Evolutionary conservation across 2,329 filamentous ascomycete genomes (phyloP).

Genomic region (Ceratocystiopsis brevicomis): DNA sequence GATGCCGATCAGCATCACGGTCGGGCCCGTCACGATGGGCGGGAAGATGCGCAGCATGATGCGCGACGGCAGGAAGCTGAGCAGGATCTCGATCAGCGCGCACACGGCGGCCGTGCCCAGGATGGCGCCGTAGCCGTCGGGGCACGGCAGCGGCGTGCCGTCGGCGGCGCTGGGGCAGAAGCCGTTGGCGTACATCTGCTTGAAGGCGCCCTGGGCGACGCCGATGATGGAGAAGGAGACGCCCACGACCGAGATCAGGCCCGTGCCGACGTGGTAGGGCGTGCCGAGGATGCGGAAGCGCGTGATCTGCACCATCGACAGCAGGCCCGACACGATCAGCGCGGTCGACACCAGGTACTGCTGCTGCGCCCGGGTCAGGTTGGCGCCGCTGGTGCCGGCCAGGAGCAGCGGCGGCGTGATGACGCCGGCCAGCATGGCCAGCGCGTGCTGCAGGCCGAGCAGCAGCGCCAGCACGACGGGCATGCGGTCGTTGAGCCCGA

Average conservation of each 20-base stretch:
- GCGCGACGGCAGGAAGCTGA: slow-evolving; percentile 66
- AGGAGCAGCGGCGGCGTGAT: slow-evolving; percentile 67
- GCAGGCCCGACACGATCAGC: slow-evolving; percentile 58
- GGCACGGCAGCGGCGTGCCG: slow-evolving; percentile 53
- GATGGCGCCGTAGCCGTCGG: slow-evolving; percentile 56
- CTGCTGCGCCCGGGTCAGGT: slow-evolving; percentile 38
- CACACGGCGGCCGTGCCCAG: slow-evolving; percentile 50
- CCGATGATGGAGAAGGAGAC: slow-evolving; percentile 63
- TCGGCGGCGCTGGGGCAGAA: slow-evolving; percentile 40
- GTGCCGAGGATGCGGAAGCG: slow-evolving; percentile 40
- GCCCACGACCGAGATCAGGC: slow-evolving; percentile 55
- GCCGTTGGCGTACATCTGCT: slow-evolving; percentile 61
- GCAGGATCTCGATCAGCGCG: slow-evolving; percentile 48
- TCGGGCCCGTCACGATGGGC: slow-evolving; percentile 34
- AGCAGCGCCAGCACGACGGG: slow-evolving; percentile 55
- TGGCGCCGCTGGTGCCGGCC: slow-evolving; percentile 38
- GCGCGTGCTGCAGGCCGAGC: slow-evolving; percentile 60
- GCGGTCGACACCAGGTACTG: slow-evolving; percentile 67
- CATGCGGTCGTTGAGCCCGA: slow-evolving; percentile 64
- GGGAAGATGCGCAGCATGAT: slow-evolving; percentile 59
- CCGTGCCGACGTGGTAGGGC: slow-evolving; percentile 57
- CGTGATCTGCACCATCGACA: slow-evolving; percentile 61
- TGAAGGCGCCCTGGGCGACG: slow-evolving; percentile 50
- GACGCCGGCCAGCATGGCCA: slow-evolving; percentile 58
- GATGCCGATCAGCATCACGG: slow-evolving; percentile 50